These are phyloP conservation scores for Leccinum pseudoinsigne DNA, from an alignment of 1,284 basidiomycete genomes.

Conservation along the genomic window DNA sequence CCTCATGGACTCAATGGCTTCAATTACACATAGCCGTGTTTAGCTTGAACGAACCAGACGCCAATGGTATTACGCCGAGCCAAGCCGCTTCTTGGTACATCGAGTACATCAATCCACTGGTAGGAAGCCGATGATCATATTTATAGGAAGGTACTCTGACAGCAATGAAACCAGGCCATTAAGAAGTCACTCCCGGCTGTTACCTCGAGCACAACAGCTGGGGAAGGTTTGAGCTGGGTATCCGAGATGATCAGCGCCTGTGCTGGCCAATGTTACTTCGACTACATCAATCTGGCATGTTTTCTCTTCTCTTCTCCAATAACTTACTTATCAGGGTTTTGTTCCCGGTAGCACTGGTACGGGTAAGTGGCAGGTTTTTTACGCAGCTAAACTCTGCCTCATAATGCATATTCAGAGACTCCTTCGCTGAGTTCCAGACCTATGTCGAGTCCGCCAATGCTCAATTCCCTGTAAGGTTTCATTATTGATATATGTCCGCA, in stretches of 20 bases:
- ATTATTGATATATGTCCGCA: neutral
- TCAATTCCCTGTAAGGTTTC: conserved; percentile 29
- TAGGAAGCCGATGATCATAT: conserved; percentile 11
- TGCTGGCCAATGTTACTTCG: conserved; percentile 30
- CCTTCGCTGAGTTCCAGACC: conserved; percentile 31
- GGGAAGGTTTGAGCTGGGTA: conserved; percentile 38
- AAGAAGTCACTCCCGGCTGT: conserved; percentile 39
- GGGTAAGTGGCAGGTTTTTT: conserved; percentile 20
- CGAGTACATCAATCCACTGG: conserved; percentile 37
- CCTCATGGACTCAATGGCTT: neutral
- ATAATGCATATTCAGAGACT: conserved; percentile 12
- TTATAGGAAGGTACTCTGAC: neutral
- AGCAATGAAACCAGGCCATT: conserved; percentile 21
- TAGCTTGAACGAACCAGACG: conserved; percentile 39
- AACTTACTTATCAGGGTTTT: neutral
- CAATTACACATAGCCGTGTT: conserved; percentile 32
- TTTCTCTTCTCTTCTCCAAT: neutral
- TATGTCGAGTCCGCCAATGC: conserved; percentile 29
- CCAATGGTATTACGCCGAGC: conserved; percentile 26
- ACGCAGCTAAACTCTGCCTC: neutral
- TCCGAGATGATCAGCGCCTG: conserved; percentile 35
- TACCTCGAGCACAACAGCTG: conserved; percentile 28
- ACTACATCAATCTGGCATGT: conserved; percentile 35
- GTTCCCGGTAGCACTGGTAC: conserved; percentile 34
- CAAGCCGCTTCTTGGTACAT: conserved; percentile 39